A percentile compares a stretch with the other conserved stretches of the same genome.
Evolutionary conservation across 305 asterid genomes (phyloP).

Genomic region (Nicotiana rustica): DNA sequence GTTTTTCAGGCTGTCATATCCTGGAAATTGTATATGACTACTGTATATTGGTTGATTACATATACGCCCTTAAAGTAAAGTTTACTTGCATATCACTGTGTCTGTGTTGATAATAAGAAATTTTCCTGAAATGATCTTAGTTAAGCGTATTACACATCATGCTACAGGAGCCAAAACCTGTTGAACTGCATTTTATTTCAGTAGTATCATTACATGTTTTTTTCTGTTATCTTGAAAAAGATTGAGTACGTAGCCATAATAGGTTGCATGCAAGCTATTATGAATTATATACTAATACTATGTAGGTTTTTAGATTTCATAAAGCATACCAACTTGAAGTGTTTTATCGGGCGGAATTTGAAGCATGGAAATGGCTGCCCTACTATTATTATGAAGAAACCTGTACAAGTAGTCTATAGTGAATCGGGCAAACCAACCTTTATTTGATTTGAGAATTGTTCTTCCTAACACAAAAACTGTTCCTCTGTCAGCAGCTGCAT

Average conservation of each 20-base stretch:
- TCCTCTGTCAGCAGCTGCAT: slow-evolving; percentile 38
- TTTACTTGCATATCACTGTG: neutral
- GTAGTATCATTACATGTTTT: neutral
- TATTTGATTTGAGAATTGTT: slow-evolving; percentile 39
- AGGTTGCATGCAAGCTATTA: neutral
- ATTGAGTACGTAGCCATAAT: neutral
- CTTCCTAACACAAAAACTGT: slow-evolving; percentile 41
- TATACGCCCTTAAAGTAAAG: neutral
- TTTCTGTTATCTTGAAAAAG: neutral
- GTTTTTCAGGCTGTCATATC: neutral
- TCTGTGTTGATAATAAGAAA: neutral
- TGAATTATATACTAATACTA: neutral
- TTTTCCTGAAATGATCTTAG: neutral
- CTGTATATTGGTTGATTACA: neutral
- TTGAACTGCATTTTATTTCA: neutral
- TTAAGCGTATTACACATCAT: neutral
- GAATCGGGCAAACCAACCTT: slow-evolving; percentile 39
- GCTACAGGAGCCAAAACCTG: neutral
- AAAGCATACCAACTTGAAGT: slow-evolving; percentile 46
- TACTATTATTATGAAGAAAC: slow-evolving; percentile 45
- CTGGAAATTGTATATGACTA: neutral
- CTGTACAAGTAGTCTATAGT: slow-evolving; percentile 42
- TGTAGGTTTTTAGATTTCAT: slow-evolving; percentile 34
- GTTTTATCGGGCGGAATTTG: slow-evolving; percentile 41
- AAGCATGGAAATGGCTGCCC: slow-evolving; percentile 33